phyloP scores from a whole-genome alignment of 164 flowering plant genomes.

The Stephania yunnanensis region DNA sequence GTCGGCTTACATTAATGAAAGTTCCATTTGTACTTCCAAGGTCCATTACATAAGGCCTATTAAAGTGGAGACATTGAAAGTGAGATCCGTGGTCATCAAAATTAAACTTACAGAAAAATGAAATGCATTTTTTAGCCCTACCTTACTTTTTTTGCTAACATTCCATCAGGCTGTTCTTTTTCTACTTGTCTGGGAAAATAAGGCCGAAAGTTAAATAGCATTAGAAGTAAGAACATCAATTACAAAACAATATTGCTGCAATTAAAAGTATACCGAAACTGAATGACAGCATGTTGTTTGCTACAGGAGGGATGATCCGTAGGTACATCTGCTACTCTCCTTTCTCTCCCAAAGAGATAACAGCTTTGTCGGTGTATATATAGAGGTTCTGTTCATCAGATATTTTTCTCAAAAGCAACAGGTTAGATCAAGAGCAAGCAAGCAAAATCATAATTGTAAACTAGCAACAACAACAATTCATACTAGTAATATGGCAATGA shows the following conservation, averaged over 20 bases:
- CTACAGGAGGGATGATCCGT: constrained; percentile 99
- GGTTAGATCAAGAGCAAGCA: neutral
- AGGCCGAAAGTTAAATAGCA: constrained; percentile 5
- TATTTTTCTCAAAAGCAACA: constrained; percentile 7
- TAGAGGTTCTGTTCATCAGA: constrained; percentile 64
- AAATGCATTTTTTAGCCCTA: constrained; percentile 30
- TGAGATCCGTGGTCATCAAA: neutral
- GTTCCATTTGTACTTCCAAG: constrained; percentile 99
- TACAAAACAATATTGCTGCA: neutral
- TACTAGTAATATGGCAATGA: neutral
- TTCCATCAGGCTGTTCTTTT: constrained; percentile 83
- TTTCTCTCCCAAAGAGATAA: constrained; percentile 96
- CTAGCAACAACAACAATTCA: neutral
- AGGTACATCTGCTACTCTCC: constrained; percentile 92
- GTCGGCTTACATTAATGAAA: constrained; percentile 65
- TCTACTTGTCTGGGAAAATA: constrained; percentile 65
- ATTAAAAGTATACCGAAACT: constrained; percentile 49
- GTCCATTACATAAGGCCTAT: constrained; percentile 92
- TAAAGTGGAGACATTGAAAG: constrained; percentile 13
- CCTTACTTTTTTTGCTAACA: constrained; percentile 60
- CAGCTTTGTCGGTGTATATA: constrained; percentile 91
- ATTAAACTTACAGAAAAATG: neutral
- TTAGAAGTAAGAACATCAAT: constrained; percentile 6
- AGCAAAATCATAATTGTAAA: neutral
- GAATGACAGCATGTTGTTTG: constrained; percentile 97